Conservation (phyloP, 352 stramenopile genomes). For the Phytophthora fragariaefolia region DNA sequence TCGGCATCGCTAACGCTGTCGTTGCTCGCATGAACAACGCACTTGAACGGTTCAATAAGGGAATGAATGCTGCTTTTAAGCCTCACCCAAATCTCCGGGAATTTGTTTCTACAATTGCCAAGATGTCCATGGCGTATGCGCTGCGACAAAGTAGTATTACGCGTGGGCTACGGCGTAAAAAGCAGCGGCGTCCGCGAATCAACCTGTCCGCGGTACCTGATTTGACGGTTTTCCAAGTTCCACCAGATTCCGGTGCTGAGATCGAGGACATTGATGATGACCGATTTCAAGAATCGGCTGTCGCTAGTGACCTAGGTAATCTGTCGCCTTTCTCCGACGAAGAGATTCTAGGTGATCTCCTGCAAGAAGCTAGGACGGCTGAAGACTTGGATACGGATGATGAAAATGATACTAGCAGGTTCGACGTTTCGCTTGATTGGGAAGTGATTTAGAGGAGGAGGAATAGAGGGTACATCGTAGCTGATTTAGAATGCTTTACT, state of each 20-base stretch:
- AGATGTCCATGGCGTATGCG: not conserved
- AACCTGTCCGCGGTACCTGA: not conserved
- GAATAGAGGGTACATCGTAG: too few relatives aligned
- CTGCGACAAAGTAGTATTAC: conserved; percentile 6
- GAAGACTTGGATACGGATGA: too few relatives aligned
- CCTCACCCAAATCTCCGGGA: conserved; percentile 18
- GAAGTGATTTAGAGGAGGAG: too few relatives aligned
- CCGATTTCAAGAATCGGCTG: not conserved
- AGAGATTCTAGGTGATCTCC: too few relatives aligned
- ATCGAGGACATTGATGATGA: not conserved
- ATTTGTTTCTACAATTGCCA: conserved; percentile 20
- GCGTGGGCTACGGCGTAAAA: conserved; percentile 1
- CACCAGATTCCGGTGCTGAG: not conserved
- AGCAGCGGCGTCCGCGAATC: not conserved
- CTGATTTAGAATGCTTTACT: too few relatives aligned
- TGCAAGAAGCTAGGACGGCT: too few relatives aligned
- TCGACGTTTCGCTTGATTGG: too few relatives aligned
- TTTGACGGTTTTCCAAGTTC: not conserved
- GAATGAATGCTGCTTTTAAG: conserved; percentile 31
- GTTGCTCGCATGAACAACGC: conserved; percentile 33
- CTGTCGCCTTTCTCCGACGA: too few relatives aligned
- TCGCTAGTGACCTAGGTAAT: too few relatives aligned
- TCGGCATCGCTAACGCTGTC: conserved; percentile 12
- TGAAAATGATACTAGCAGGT: too few relatives aligned
- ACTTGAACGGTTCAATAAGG: conserved; percentile 33